phyloP scores from a whole-genome alignment of 176 grass and related monocot species.

The Metroxylon sagu region DNA sequence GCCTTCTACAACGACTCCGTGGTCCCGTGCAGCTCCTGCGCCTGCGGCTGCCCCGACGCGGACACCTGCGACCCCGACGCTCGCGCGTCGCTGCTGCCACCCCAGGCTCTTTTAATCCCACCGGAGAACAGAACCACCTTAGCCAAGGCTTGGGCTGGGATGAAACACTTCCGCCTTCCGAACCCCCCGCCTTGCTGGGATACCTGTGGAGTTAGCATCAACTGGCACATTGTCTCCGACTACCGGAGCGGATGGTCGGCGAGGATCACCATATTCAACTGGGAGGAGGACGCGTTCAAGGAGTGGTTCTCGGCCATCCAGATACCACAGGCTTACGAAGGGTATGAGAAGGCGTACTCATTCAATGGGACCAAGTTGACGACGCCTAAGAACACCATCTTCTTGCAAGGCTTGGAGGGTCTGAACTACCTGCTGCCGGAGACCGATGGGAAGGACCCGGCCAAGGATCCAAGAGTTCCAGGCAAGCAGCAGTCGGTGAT shows the following conservation, averaged over 20 bases:
- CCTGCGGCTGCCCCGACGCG: conserved; percentile 43
- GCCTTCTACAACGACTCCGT: conserved; percentile 80
- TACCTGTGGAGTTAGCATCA: conserved; percentile 75
- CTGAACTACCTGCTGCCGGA: conserved; percentile 46
- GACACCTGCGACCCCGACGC: conserved; percentile 46
- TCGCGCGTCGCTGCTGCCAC: conserved; percentile 37
- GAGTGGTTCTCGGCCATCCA: conserved; percentile 81
- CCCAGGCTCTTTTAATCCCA: conserved; percentile 66
- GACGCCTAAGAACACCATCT: conserved; percentile 47
- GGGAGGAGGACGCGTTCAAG: conserved; percentile 81
- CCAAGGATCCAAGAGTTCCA: conserved; percentile 26
- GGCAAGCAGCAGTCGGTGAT: conserved; percentile 85
- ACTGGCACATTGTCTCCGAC: conserved; percentile 82
- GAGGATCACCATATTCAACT: conserved; percentile 90
- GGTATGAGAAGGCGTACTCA: conserved; percentile 87
- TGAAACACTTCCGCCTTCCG: conserved; percentile 50
- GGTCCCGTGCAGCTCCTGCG: conserved; percentile 67
- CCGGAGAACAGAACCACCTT: conserved; percentile 69
- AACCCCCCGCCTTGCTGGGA: conserved; percentile 59
- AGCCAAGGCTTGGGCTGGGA: conserved; percentile 66
- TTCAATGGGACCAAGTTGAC: conserved; percentile 65
- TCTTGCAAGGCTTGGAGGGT: conserved; percentile 72
- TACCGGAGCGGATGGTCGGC: conserved; percentile 73
- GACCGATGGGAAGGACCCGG: conserved; percentile 33
- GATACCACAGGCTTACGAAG: conserved; percentile 27